Evolutionary conservation across 1,284 basidiomycete species (phyloP).

Genomic region (Pascua sp.): DNA sequence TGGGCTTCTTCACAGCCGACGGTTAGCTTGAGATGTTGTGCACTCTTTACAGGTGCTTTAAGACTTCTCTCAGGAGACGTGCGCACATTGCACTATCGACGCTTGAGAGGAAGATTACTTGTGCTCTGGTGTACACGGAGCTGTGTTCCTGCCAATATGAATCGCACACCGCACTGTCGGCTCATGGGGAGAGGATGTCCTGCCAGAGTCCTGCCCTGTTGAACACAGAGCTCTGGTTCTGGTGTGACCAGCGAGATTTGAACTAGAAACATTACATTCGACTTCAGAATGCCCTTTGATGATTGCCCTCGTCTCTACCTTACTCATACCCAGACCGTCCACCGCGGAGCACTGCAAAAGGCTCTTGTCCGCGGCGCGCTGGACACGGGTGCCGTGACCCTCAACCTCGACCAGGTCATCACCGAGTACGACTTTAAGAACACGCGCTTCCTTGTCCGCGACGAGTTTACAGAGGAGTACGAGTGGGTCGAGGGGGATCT

Average conservation of each 20-base stretch:
- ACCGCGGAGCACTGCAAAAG: constrained; percentile 42
- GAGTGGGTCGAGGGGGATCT: constrained; percentile 43
- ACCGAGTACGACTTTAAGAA: constrained; percentile 37
- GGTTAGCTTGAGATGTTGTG: too few relatives aligned
- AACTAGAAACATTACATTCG: too few relatives aligned
- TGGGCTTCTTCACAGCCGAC: too few relatives aligned
- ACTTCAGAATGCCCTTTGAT: neutral
- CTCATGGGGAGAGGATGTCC: too few relatives aligned
- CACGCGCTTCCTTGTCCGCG: constrained; percentile 26
- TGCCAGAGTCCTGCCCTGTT: too few relatives aligned
- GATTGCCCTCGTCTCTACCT: neutral
- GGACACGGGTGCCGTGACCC: constrained; percentile 30
- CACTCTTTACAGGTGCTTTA: too few relatives aligned
- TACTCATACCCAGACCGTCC: constrained; percentile 27
- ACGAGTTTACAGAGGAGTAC: constrained; percentile 18
- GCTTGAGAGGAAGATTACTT: too few relatives aligned
- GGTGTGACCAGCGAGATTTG: neutral
- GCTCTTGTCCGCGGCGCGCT: constrained; percentile 32
- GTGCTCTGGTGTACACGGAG: too few relatives aligned
- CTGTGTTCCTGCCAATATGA: too few relatives aligned
- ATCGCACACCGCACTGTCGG: too few relatives aligned
- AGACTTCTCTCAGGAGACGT: too few relatives aligned
- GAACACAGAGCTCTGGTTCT: neutral
- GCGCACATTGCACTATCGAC: too few relatives aligned
- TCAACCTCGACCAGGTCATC: constrained; percentile 31